Evolutionary conservation across 441 rosid species (phyloP), one percentile per base, ranked within the genome.

Genomic region (Theobroma grandiflorum): DNA sequence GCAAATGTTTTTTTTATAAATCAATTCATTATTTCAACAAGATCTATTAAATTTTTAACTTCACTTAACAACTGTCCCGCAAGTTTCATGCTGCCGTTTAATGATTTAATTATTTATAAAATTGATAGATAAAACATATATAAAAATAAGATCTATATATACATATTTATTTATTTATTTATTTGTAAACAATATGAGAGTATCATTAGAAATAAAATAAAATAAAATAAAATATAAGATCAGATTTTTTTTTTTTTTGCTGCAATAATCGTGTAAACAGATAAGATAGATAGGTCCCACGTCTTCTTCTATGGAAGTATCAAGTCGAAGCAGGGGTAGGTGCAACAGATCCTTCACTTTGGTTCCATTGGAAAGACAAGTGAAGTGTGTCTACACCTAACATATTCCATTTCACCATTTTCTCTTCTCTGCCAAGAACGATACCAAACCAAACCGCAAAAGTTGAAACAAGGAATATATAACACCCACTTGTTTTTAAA

Each of bases 281-380:
- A 61, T 31, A 61, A 4, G 18, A 38, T 53, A n/a, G 37, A n/a
- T 37, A 72, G 61, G 49, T 72, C 49, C 64, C 75, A 11, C 63
- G 26, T 49, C 74, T 8, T 10, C n/a, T 26, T 15, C 26, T 31
- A n/a, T 4, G 18, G 3, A 18, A n/a, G 4, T 9, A 6, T 6
- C 11, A 62, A 62, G 18, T 45, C n/a, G 37, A 12, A n/a, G 49
- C 33, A 14, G 15, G 22, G 63, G 53, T 77, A 77, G 80, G 66
- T 67, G 74, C 66, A 67, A 31, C 80, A 38, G 47, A 40, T 55
- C 20, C 74, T 18, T 55, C 65, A 37, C 26, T 4, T 63, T 63
- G 47, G 59, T 77, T 52, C 33, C 38, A 35, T 12, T 37, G 2
- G 8, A 77, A 18, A 10, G 33, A 8, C 12, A 4, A 16, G 31